Base-by-base conservation (phyloP, 2,329 filamentous ascomycete genomes). In the Trichoderma koningiopsis region DNA sequence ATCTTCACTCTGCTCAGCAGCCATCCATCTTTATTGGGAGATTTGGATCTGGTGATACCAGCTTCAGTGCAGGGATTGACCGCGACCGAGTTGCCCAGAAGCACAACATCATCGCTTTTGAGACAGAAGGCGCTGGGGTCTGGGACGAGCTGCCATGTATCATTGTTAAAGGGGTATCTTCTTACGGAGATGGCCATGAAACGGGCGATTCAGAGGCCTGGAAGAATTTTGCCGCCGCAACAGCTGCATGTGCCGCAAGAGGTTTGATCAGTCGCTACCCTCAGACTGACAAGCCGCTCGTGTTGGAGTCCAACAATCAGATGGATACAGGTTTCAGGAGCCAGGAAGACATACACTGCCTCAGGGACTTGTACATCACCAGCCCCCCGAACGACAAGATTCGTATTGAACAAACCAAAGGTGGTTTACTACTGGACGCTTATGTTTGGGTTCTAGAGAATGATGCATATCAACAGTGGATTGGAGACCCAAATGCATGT, bases 401-500 rank as follows among this genome's bases (percentile, higher is more conserved):
- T 47, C 19, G 19, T n/a, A 47, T 47, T n/a, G 19, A n/a, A n/a
- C 16, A 47, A n/a, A 47, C 40, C 19, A 47, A 47, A 47, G 19
- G 40, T 19, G 40, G 19, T 3, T n/a, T 47, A n/a, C 40, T 47
- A 4, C 19, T 47, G 16, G 40, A 47, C n/a, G 40, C 40, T 47
- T 47, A 47, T 7, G 7, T 7, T 6, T 47, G 40, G 19, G n/a
- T 47, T 10, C 4, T 47, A 8, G 3, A 47, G 5, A n/a, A 47
- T 47, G 40, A 47, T n/a, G 19, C 19, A 47, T n/a, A n/a, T n/a
- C 2, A 47, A n/a, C 16, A 29, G 40, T 74, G 57, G 37, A 43
- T 43, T 3, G 52, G 73, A 6, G 67, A 75, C 35, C 4, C 55
- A 0, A 3, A 73, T 27, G 31, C 65, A 47, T 82, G 10, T 77